These are phyloP conservation scores for Diplodia seriata DNA, from an alignment of 2,329 filamentous ascomycete species.

Conservation along the genomic window DNA sequence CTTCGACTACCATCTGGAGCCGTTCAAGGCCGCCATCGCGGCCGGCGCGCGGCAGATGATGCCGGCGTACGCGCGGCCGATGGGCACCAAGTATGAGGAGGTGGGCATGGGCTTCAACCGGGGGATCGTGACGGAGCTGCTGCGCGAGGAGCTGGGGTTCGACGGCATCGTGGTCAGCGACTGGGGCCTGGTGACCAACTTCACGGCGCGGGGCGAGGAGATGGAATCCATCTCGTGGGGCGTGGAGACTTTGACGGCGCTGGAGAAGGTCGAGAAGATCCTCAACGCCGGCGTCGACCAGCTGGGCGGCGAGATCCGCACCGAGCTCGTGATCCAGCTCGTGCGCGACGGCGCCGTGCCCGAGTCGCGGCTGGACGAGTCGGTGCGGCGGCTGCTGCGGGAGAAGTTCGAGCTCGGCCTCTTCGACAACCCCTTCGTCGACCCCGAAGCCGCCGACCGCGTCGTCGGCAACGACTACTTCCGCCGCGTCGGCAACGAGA, in stretches of 20 bases:
- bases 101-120: conserved; percentile 62
- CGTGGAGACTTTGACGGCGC: conserved; percentile 53
- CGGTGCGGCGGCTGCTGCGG: conserved; percentile 54
- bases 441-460: conserved; percentile 51
- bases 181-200: conserved; percentile 61
- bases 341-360: conserved; percentile 52
- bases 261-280: conserved; percentile 53
- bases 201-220: conserved; percentile 51
- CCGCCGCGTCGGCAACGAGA: conserved; percentile 46
- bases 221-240: conserved; percentile 61
- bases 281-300: conserved; percentile 61
- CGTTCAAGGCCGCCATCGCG: conserved; percentile 59
- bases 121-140: conserved; percentile 57
- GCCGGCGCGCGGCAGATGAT: conserved; percentile 61
- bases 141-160: conserved; percentile 58
- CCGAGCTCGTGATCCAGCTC: conserved; percentile 58
- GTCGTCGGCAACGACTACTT: conserved; percentile 57
- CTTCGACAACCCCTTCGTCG: conserved; percentile 60
- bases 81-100: conserved; percentile 55
- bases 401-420: conserved; percentile 62
- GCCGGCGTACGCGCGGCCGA: conserved; percentile 59
- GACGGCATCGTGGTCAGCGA: conserved; percentile 61
- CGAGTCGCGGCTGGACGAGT: conserved; percentile 56
- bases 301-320: conserved; percentile 58
- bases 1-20: conserved; percentile 58